Percentiles rank a stretch among this genome's conserved stretches.
These are phyloP conservation scores for Grosmannia penicillata DNA, from an alignment of 2,329 filamentous ascomycete genomes.

Conservation along the genomic window DNA sequence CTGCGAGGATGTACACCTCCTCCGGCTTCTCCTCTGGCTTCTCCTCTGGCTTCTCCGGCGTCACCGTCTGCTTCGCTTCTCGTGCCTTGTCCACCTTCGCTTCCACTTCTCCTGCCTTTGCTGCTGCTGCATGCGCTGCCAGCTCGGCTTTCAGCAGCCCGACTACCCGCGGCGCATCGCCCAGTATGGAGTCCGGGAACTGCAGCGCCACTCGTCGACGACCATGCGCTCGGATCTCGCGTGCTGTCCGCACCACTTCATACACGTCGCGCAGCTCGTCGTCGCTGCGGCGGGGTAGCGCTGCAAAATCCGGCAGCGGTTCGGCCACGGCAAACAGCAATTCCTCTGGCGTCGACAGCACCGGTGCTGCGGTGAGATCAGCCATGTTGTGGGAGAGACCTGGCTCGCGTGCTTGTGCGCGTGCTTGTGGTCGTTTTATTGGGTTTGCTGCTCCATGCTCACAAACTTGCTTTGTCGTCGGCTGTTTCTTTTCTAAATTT, in stretches of 20 bases:
- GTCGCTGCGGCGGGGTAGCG: constrained; percentile 29
- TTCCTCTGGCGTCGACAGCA: constrained; percentile 50
- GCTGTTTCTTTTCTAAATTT: no score
- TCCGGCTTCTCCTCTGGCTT: constrained; percentile 7
- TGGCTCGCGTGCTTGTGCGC: no score
- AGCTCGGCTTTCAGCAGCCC: constrained; percentile 36
- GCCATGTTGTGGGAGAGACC: constrained; percentile 29
- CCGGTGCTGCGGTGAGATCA: constrained; percentile 37
- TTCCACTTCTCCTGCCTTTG: neutral
- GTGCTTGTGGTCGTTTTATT: no score
- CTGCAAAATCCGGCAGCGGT: constrained; percentile 14
- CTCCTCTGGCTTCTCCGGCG: neutral
- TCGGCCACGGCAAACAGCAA: constrained; percentile 39
- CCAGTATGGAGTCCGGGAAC: constrained; percentile 86
- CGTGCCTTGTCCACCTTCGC: no score
- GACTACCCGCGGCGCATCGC: constrained; percentile 70
- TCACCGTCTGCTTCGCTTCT: no score
- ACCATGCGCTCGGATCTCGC: constrained; percentile 55
- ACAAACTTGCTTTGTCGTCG: no score
- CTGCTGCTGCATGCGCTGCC: constrained; percentile 6
- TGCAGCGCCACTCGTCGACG: constrained; percentile 79
- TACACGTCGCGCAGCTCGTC: constrained; percentile 65
- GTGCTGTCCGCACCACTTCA: constrained; percentile 67
- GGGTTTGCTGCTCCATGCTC: no score
- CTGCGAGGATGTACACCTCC: constrained; percentile 69